phyloP scores from a whole-genome alignment of 2,329 filamentous ascomycete genomes.

The Parascedosporium putredinis region DNA sequence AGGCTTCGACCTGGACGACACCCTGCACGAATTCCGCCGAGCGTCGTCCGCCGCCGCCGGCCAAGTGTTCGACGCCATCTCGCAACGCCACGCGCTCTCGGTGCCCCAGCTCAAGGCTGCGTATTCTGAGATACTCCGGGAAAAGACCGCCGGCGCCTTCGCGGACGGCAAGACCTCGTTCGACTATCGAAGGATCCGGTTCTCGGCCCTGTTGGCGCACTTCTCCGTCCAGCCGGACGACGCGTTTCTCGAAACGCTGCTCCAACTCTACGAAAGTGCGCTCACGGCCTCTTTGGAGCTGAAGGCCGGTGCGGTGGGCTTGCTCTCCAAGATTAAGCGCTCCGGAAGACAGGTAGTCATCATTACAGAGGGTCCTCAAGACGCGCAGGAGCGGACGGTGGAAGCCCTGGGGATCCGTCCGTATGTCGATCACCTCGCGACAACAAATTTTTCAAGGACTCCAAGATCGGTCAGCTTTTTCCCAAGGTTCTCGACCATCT shows the following conservation, averaged over 20 bases:
- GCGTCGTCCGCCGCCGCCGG: too few species aligned
- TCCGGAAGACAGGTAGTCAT: not conserved
- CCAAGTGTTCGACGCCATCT: too few species aligned
- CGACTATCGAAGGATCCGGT: not conserved
- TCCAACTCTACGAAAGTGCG: not conserved
- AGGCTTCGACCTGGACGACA: not conserved
- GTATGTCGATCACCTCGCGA: not conserved
- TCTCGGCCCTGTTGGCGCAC: not conserved
- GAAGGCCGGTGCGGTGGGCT: not conserved
- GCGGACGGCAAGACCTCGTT: not conserved
- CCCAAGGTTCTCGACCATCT: not conserved
- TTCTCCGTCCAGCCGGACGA: not conserved
- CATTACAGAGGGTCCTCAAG: not conserved
- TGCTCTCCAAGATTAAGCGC: not conserved
- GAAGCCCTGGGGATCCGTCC: not conserved
- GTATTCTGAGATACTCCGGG: not conserved
- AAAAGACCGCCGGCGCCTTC: not conserved
- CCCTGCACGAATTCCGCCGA: not conserved
- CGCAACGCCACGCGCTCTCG: not conserved
- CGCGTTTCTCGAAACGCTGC: not conserved
- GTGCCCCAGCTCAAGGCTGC: not conserved
- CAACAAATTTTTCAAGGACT: not conserved
- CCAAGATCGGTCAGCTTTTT: not conserved
- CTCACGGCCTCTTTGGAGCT: not conserved
- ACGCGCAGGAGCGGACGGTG: not conserved